Evolutionary conservation across 345 rosid species (phyloP), one percentile per base, ranked within the genome.

Genomic region (Trapa bicornis): DNA sequence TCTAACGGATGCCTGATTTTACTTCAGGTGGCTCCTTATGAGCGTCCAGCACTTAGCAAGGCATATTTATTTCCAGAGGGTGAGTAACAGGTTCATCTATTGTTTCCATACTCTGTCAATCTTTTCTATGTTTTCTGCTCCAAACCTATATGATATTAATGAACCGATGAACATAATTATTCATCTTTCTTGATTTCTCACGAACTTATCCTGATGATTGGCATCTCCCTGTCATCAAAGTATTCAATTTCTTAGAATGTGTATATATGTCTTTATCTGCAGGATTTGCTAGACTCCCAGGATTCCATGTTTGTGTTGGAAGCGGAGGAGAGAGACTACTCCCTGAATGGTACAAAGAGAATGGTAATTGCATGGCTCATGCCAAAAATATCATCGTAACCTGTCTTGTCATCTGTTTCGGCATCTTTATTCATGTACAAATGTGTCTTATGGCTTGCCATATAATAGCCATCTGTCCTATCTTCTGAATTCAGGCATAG

Each of bases 231-330:
- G 7, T 41, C 43, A 41, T 8, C 4, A 41, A 41, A 41, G 7
- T 41, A 41, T 33, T 54, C 29, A 36, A 37, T 15, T 2, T 64
- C 11, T 64, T 2, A 17, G 3, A 14, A 64, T 64, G 29, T 64
- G 48, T 13, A 1, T 22, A 22, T 39, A 12, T 37, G 22, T 64
- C 6, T 33, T 42, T 39, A 41, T 50, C 54, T 71, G 60, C 85
- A 94, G 99, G 92, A 47, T 78, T 96, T 79, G 97, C 99, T 71
- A 87, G 99, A 74, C 99, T 94, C 76, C 99, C 99, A 1, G 96
- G 97, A 41, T 94, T 94, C 79, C 91, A 91, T 83, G 82, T 79
- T 67, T 94, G 99, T 76, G 99, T 94, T 79, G 99, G 99, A 70
- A 80, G 93, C 74, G 99, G 99, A 33, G 97, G 99, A 69, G 97